Evolutionary conservation across 306 rosid species (phyloP), one percentile per base, ranked within the genome.

Genomic region (Trichosanthes truncata): DNA sequence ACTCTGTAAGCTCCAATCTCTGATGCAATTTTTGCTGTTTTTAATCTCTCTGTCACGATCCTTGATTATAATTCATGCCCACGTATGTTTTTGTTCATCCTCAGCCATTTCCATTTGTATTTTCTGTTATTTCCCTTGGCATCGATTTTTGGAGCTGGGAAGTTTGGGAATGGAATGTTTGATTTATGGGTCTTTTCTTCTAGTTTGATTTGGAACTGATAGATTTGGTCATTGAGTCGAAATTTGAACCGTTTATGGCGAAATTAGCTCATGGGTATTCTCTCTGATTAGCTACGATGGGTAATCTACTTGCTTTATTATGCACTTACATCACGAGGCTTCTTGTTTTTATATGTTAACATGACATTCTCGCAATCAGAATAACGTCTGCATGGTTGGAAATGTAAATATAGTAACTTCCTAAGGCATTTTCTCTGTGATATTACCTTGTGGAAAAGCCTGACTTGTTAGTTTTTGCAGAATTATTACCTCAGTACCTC

Each of bases 1-100:
- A n/a, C 81, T 41, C 65, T 62, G 91, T 88, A 86, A 82, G 85
- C 83, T 66, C 35, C 81, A 49, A 29, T 25, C 4, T 45, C 76
- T 25, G 21, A 12, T n/a, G 18, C 33, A 26, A 10, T 12, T 31
- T 31, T 6, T 67, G 10, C 40, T 18, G 6, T 51, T 11, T 72
- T 59, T 23, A 4, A 40, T 23, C 48, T 17, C 20, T 15, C 53
- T 77, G 14, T 57, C 40, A 77, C 12, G 51, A 41, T 77, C 45
- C 52, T 11, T 9, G 18, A 31, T 55, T n/a, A 43, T 35, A 31
- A 9, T 26, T 20, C 31, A 13, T 17, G 38, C 51, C 78, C 40
- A 15, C 3, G 4, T 29, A 6, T 73, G 38, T 73, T 66, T 66
- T 23, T 68, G 3, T 40, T 15, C 46, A 15, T 29, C 63, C 1